phyloP scores from a whole-genome alignment of 805 yeast genomes.

The Candida verbasci region DNA sequence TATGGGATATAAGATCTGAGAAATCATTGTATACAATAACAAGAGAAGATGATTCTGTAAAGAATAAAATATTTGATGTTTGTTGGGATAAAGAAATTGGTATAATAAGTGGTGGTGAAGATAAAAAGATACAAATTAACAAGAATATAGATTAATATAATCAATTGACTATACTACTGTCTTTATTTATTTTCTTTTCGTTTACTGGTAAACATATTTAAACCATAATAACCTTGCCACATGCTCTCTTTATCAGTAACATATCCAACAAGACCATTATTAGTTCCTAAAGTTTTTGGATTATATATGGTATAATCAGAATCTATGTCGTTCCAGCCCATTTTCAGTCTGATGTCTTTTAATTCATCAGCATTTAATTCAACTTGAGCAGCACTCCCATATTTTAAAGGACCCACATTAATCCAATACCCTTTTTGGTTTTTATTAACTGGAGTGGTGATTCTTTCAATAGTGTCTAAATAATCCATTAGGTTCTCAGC shows the following conservation, averaged over 20 bases:
- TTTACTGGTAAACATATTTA: slow-evolving; percentile 52
- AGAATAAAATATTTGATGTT: slow-evolving; percentile 76
- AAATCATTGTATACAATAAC: slow-evolving; percentile 76
- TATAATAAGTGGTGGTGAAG: slow-evolving; percentile 90
- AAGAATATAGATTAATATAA: slow-evolving; percentile 28
- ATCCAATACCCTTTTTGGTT: slow-evolving; percentile 66
- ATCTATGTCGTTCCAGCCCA: slow-evolving; percentile 56
- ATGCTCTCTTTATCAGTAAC: slow-evolving; percentile 60
- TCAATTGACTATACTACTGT: no score
- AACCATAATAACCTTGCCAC: slow-evolving; percentile 78
- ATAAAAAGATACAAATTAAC: slow-evolving; percentile 87
- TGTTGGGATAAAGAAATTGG: slow-evolving; percentile 80
- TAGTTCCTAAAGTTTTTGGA: slow-evolving; percentile 7
- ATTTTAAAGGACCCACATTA: slow-evolving; percentile 87
- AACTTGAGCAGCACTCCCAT: slow-evolving; percentile 78
- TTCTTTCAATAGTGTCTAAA: slow-evolving; percentile 53
- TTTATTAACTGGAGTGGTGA: slow-evolving; percentile 9
- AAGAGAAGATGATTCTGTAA: slow-evolving; percentile 54
- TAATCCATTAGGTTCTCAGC: slow-evolving; percentile 83
- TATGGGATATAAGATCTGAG: slow-evolving; percentile 93
- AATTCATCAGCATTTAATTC: slow-evolving; percentile 76
- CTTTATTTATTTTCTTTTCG: slow-evolving; percentile 23
- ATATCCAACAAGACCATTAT: slow-evolving; percentile 48
- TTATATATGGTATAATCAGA: slow-evolving; percentile 11
- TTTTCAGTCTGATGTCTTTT: slow-evolving; percentile 39